Evolutionary conservation across 768 basidiomycete genomes (phyloP), one percentile per base, ranked within the genome.

Genomic region (Stropharia rugosoannulata): DNA sequence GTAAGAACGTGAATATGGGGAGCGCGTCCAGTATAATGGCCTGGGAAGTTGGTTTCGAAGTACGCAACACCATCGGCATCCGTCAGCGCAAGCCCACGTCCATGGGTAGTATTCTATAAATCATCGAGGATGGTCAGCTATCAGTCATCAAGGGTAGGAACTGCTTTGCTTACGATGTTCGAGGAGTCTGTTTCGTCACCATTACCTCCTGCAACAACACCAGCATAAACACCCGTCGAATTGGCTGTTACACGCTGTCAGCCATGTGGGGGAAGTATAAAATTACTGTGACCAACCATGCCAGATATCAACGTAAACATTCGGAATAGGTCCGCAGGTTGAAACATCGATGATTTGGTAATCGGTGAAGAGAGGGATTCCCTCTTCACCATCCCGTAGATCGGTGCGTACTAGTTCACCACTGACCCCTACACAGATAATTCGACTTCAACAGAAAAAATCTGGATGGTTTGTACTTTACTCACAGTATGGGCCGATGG

Each of bases 1-100:
- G 52, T 39, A 18, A 54, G 42, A 18, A 54, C 29, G 13, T 54
- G 52, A 13, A 54, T 36, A 8, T 54, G 52, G 36, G 38, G 45
- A 1, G 44, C 36, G 2, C 53, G 36, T 25, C 53, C 53, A 3
- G 44, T 41, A 22, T 47, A 54, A 37, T 54, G 53, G 4, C 53
- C 45, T 0, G 45, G 53, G 45, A 54, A 54, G 46, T 39, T 41
- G 11, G 53, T 25, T 25, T 47, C 36, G 45, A 54, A 46, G 15
- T n/a, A 18, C 18, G 37, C 53, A 12, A 54, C 53, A 6, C 53
- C 53, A 5, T 46, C 29, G n/a, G 35, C 3, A 16, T 54, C 53
- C 11, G 53, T 54, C 45, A 38, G 18, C 10, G 43, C 37, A 2
- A 54, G 22, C 11, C 53, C 52, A 5, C 52, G 43, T 11, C 38